A percentile compares a stretch with the other conserved stretches of the same genome.
These are phyloP conservation scores for Colletotrichum sojae DNA, from an alignment of 2,329 filamentous ascomycete species.

Conservation along the genomic window DNA sequence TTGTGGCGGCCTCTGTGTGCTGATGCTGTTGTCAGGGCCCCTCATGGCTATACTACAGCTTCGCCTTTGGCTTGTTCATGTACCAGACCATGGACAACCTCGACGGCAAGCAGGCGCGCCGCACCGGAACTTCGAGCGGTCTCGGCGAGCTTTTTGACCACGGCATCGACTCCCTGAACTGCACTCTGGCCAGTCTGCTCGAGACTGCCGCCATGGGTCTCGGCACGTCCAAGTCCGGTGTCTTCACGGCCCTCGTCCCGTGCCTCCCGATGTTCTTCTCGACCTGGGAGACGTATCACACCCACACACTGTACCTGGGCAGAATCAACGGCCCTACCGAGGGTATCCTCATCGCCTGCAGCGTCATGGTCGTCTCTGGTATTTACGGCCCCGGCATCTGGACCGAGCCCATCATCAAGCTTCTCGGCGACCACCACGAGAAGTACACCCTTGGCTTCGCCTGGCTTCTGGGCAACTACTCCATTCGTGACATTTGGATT, in stretches of 20 bases:
- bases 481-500: slow-evolving; percentile 92
- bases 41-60: slow-evolving; percentile 95
- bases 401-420: slow-evolving; percentile 79
- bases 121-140: slow-evolving; percentile 94
- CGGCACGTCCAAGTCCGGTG: slow-evolving; percentile 85
- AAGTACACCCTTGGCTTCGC: slow-evolving; percentile 66
- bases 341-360: slow-evolving; percentile 89
- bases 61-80: slow-evolving; percentile 96
- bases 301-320: slow-evolving; percentile 95
- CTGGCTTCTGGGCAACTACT: slow-evolving; percentile 76
- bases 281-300: slow-evolving; percentile 99
- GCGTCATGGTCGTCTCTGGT: slow-evolving; percentile 88
- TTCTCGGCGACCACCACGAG: slow-evolving; percentile 72
- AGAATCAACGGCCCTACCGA: slow-evolving; percentile 98
- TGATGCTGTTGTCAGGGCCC: slow-evolving; percentile 71
- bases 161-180: slow-evolving; percentile 98
- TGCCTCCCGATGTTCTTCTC: slow-evolving; percentile 99
- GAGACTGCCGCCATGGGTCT: slow-evolving; percentile 95
- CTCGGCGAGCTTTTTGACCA: slow-evolving; percentile 98
- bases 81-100: slow-evolving; percentile 99
- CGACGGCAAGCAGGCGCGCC: slow-evolving; percentile 95
- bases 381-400: slow-evolving; percentile 91
- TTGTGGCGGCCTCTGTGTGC: slow-evolving; percentile 22
- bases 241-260: slow-evolving; percentile 92
- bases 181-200: slow-evolving; percentile 90